phyloP scores from a whole-genome alignment of 169 alveolate genomes.

The Cryptosporidium ryanae region DNA sequence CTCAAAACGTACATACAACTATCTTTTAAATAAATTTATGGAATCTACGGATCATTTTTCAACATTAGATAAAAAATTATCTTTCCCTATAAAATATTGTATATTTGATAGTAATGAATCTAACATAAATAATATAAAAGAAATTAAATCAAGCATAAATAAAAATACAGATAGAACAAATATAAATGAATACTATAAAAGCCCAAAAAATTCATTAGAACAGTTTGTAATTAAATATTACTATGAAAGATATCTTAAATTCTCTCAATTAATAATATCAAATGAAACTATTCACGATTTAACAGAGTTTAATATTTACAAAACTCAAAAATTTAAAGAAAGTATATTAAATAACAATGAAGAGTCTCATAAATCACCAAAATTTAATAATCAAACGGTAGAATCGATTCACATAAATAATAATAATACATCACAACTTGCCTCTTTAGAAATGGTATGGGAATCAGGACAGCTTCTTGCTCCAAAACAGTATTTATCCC shows the following conservation, averaged over 20 bases:
- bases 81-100: slow-evolving; percentile 53
- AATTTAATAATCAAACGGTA: slow-evolving; percentile 26
- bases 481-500: slow-evolving; percentile 43
- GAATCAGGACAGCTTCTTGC: slow-evolving; percentile 73
- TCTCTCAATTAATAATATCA: slow-evolving; percentile 58
- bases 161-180: not conserved
- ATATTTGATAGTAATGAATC: not conserved
- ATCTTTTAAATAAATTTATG: not conserved
- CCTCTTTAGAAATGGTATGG: slow-evolving; percentile 71
- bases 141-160: not conserved
- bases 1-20: not conserved
- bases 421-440: slow-evolving; percentile 57
- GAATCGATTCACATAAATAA: slow-evolving; percentile 5
- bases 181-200: not conserved
- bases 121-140: not conserved
- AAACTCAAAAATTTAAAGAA: not conserved
- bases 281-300: slow-evolving; percentile 28
- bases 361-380: slow-evolving; percentile 6
- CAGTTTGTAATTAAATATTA: slow-evolving; percentile 51
- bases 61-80: slow-evolving; percentile 3
- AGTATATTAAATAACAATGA: not conserved
- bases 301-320: slow-evolving; percentile 45
- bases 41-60: slow-evolving; percentile 27
- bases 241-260: slow-evolving; percentile 58
- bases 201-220: slow-evolving; percentile 45